Base-by-base conservation (phyloP, 345 rosid genomes). In the Microthlaspi erraticum region DNA sequence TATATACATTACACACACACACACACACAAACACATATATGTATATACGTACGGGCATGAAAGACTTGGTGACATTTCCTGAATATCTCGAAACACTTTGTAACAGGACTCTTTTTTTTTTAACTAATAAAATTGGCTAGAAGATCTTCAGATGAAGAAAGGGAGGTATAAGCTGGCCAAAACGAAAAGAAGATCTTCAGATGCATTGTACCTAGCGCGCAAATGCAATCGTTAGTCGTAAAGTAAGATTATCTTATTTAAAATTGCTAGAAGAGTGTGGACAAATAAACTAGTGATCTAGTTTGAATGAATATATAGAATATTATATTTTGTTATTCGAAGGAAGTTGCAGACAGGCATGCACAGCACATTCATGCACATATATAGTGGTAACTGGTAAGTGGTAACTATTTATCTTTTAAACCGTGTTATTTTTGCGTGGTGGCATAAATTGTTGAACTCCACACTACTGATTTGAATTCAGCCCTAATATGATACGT, bases 161-260 rank as follows among this genome's bases (percentile, higher is more conserved):
- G n/a, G n/a, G n/a, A n/a, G n/a, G n/a, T n/a, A n/a, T n/a, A n/a
- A n/a, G n/a, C n/a, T n/a, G n/a, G n/a, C n/a, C n/a, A n/a, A 26
- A 39, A 13, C 8, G 58, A 12, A 23, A 29, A 36, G 48, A 57
- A 23, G 39, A 58, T 42, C 34, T 49, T 18, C 32, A 39, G 53
- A n/a, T 60, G 60, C 75, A 71, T 50, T 50, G 68, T 71, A 71
- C 23, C 68, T 51, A 41, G 52, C n/a, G n/a, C n/a, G n/a, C 52
- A 50, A 12, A 31, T 41, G 12, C 43, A 61, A 32, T 29, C 51
- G 37, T 51, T 52, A 51, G 75, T 71, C 68, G 68, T 60, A 71
- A 71, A 61, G 75, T 60, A 39, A 60, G 75, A 32, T 42, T 51
- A 41, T 33, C 29, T 41, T 52, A 33, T 33, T 26, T 49, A 6